Evolutionary conservation across 2,329 filamentous ascomycete species (phyloP).

Genomic region (Teratosphaeriaceae sp.): DNA sequence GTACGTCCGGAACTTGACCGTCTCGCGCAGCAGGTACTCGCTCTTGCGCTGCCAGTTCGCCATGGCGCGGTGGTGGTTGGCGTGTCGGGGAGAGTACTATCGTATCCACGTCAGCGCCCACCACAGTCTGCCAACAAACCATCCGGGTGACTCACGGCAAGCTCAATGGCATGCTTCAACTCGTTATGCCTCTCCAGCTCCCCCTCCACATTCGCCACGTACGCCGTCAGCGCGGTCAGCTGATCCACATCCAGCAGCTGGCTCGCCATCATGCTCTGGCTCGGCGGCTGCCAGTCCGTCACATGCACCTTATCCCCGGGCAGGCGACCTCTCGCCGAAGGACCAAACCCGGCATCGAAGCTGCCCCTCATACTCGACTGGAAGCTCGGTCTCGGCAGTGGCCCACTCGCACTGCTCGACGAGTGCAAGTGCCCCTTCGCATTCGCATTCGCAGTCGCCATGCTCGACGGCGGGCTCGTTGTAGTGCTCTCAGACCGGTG

Average conservation of each 20-base stretch:
- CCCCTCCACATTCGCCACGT: constrained; percentile 78
- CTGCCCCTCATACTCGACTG: constrained; percentile 52
- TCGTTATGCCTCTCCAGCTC: constrained; percentile 86
- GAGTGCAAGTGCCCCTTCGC: constrained; percentile 16
- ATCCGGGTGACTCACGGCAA: constrained; percentile 67
- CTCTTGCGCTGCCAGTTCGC: constrained; percentile 97
- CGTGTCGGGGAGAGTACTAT: constrained; percentile 72
- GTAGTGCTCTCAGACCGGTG: constrained; percentile 18
- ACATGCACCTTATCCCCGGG: constrained; percentile 81
- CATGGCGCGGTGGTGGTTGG: constrained; percentile 79
- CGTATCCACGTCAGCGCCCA: too few relatives aligned
- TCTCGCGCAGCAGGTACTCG: constrained; percentile 82
- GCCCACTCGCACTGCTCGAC: constrained; percentile 12
- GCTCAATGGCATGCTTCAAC: constrained; percentile 75
- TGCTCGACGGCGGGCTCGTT: constrained; percentile 15
- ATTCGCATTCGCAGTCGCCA: constrained; percentile 6
- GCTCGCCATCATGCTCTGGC: constrained; percentile 83
- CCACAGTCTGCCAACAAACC: too few relatives aligned
- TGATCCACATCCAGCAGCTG: constrained; percentile 74
- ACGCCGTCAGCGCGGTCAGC: constrained; percentile 63
- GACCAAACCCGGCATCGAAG: constrained; percentile 46
- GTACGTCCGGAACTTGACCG: constrained; percentile 94
- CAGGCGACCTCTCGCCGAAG: constrained; percentile 52
- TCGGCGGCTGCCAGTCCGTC: constrained; percentile 81
- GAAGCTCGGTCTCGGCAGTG: constrained; percentile 26